phyloP scores from a whole-genome alignment of 148 eudicot species.

The Fagopyrum tataricum region DNA sequence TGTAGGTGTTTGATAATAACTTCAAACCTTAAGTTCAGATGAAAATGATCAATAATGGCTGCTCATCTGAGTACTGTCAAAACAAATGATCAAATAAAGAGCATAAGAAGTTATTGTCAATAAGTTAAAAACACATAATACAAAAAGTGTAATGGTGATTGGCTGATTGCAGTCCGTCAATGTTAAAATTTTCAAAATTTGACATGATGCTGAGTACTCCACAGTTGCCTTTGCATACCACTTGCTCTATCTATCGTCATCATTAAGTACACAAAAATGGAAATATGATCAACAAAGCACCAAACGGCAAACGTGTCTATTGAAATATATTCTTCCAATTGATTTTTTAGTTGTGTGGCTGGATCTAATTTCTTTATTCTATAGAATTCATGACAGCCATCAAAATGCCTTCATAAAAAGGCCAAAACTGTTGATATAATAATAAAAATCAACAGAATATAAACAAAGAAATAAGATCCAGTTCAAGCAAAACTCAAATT shows the following conservation, averaged over 20 bases:
- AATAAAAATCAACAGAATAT: not conserved
- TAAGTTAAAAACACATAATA: not conserved
- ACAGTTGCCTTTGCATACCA: not conserved
- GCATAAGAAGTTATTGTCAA: not conserved
- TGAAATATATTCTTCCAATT: not conserved
- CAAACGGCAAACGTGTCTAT: not conserved
- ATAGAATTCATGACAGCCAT: not conserved
- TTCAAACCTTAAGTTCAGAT: not conserved
- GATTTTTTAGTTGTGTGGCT: not conserved
- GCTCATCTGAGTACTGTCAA: not conserved
- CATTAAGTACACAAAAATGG: not conserved
- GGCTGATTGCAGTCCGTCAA: not conserved
- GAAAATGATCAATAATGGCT: not conserved
- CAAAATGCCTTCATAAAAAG: not conserved
- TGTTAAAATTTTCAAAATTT: not conserved
- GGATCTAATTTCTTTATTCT: not conserved
- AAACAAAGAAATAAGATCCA: not conserved
- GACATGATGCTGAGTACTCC: not conserved
- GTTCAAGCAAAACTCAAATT: not conserved
- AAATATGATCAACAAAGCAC: not conserved
- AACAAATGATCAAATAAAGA: not conserved
- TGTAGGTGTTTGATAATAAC: not conserved
- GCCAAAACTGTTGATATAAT: not conserved
- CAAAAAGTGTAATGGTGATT: not conserved
- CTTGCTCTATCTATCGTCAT: constrained; percentile 3